Evolutionary conservation across 108 stramenopile species (phyloP).

Genomic region (Pelagomonas calceolata): DNA sequence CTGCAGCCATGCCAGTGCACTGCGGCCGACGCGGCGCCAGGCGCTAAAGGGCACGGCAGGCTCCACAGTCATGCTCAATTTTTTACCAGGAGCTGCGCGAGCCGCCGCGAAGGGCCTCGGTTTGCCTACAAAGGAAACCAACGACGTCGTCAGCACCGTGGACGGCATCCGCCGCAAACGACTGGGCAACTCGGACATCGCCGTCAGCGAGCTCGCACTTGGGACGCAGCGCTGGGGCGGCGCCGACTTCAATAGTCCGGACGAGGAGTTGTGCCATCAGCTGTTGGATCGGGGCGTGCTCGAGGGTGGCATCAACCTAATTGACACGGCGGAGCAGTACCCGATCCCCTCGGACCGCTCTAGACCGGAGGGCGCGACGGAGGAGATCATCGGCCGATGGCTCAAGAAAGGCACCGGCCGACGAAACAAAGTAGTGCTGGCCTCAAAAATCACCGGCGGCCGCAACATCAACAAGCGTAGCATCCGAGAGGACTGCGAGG

Average conservation of each 20-base stretch:
- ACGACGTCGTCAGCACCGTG: slow-evolving; percentile 4
- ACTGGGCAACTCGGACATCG: neutral
- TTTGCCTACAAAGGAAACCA: no score
- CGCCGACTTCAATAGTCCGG: slow-evolving; percentile 7
- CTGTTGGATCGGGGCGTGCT: slow-evolving; percentile 7
- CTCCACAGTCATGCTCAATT: no score
- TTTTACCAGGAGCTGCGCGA: no score
- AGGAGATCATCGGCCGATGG: slow-evolving; percentile 66
- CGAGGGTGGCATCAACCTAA: slow-evolving; percentile 10
- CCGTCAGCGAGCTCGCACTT: slow-evolving; percentile 1
- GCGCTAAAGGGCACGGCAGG: no score
- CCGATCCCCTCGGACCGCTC: slow-evolving; percentile 56
- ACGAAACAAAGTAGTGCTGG: slow-evolving; percentile 61
- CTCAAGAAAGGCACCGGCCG: slow-evolving; percentile 49
- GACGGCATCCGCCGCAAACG: slow-evolving; percentile 7
- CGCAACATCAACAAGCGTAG: slow-evolving; percentile 44
- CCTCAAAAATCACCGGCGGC: slow-evolving; percentile 78
- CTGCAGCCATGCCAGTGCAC: no score
- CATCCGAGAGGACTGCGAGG: slow-evolving; percentile 43
- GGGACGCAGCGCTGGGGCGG: slow-evolving; percentile 14
- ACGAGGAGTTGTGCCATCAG: slow-evolving; percentile 1
- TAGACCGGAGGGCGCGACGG: slow-evolving; percentile 60
- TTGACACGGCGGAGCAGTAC: slow-evolving; percentile 32
- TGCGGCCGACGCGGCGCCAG: no score
- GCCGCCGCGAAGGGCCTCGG: no score